Conservation (phyloP, 2,329 filamentous ascomycete species). For the Paecilomyces sp. region DNA sequence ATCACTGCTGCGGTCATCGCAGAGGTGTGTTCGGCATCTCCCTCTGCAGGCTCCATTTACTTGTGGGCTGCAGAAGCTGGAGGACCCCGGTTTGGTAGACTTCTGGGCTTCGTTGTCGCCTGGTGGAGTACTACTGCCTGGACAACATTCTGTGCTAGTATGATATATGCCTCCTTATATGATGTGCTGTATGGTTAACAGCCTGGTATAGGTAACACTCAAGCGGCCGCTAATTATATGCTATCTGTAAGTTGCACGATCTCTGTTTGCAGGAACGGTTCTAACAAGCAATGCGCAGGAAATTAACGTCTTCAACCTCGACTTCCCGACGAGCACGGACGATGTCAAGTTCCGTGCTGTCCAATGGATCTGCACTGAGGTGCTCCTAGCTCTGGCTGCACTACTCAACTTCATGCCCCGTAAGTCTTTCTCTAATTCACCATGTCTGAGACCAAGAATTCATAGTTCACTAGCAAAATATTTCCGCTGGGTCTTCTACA, state of each 20-base stretch:
- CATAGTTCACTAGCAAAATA: constrained; percentile 27
- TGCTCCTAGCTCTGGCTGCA: constrained; percentile 44
- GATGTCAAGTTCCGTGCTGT: constrained; percentile 53
- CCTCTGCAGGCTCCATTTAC: constrained; percentile 54
- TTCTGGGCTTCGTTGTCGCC: constrained; percentile 55
- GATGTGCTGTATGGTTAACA: constrained; percentile 1
- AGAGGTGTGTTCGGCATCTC: constrained; percentile 54
- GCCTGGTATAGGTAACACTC: constrained; percentile 37
- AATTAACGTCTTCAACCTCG: constrained; percentile 50
- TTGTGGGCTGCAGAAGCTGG: constrained; percentile 56
- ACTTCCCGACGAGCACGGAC: constrained; percentile 48
- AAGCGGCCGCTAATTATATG: constrained; percentile 47
- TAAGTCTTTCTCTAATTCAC: constrained; percentile 23
- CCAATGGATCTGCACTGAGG: constrained; percentile 53
- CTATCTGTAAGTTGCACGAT: constrained; percentile 34
- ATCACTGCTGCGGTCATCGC: constrained; percentile 56
- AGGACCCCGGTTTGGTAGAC: constrained; percentile 47
- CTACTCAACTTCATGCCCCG: constrained; percentile 46
- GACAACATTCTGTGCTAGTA: constrained; percentile 52
- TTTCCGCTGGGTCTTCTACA: constrained; percentile 45
- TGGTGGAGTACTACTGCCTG: constrained; percentile 59
- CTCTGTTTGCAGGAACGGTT: neutral
- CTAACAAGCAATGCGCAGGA: constrained; percentile 33
- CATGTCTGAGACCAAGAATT: constrained; percentile 31
- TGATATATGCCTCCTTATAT: neutral